Conservation (phyloP, 2,329 filamentous ascomycete species). For the Bipolaris bicolor region DNA sequence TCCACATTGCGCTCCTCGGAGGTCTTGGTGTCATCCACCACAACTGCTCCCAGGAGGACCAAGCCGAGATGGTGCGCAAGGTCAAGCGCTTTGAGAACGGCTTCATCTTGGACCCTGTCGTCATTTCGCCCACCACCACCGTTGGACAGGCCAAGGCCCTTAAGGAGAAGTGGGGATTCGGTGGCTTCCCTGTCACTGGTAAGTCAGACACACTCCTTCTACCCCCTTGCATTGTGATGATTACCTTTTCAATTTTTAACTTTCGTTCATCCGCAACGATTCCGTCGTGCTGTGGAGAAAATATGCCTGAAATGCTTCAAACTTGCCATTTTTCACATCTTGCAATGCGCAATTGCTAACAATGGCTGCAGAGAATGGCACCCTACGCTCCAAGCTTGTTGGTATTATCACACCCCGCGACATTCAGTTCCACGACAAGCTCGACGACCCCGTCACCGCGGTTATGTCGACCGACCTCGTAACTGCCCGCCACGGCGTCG, state of each 20-base stretch:
- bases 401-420: conserved; percentile 98
- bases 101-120: conserved; percentile 95
- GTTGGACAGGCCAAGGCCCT: conserved; percentile 89
- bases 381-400: conserved; percentile 91
- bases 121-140: conserved; percentile 85
- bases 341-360: conserved; percentile 28
- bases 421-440: conserved; percentile 90
- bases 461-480: conserved; percentile 97
- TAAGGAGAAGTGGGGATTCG: conserved; percentile 98
- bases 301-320: conserved; percentile 56
- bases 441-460: conserved; percentile 73
- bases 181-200: conserved; percentile 98
- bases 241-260: conserved; percentile 74
- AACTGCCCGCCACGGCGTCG: conserved; percentile 83
- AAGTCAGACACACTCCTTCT: conserved; percentile 53
- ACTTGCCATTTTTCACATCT: neutral
- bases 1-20: conserved; percentile 90
- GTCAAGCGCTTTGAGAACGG: conserved; percentile 99
- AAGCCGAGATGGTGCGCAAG: conserved; percentile 98
- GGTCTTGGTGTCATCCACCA: conserved; percentile 96
- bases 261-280: conserved; percentile 99
- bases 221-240: conserved; percentile 70
- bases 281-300: conserved; percentile 82
- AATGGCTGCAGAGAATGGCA: conserved; percentile 76
- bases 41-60: conserved; percentile 97